Evolutionary conservation across 768 basidiomycete genomes (phyloP), one percentile per base, ranked within the genome.

Genomic region (Suillus subluteus): DNA sequence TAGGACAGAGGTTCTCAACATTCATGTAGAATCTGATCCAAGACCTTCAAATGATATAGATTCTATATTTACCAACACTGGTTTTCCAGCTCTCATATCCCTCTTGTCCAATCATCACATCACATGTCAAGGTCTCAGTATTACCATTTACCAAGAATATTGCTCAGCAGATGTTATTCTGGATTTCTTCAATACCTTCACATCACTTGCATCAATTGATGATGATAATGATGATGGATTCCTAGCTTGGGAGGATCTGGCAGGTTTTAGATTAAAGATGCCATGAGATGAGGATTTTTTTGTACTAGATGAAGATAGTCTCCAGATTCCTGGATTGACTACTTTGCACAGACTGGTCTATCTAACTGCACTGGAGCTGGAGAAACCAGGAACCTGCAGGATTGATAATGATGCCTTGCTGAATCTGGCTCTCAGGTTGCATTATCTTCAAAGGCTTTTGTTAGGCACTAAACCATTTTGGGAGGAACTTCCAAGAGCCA

Each of bases 231-330:
- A 48, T n/a, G 46, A 48, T n/a, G n/a, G 7, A 44, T 44, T 44
- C 18, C 18, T 44, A 1, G 21, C 3, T 11, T 46, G n/a, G 46
- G 21, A 46, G 46, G 4, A 46, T n/a, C 46, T 46, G 46, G 4
- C 1, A 4, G 8, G 9, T 1, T 12, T 46, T 0, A 46, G n/a
- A 46, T 4, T 46, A 3, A 9, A 46, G 4, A 46, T 46, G 46
- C 46, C 46, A n/a, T n/a, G 46, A n/a, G 8, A 46, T 2, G 21
- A 46, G 18, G n/a, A 11, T 16, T 21, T 46, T 11, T 46, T 46
- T 46, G 9, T n/a, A 0, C 4, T 4, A 2, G n/a, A 48, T 48
- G n/a, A n/a, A 4, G 11, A 5, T 0, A n/a, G 15, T 48, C 4
- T 48, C 8, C 21, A 48, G 11, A 48, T 48, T 48, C 46, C n/a